Evolutionary conservation across 805 yeast genomes (phyloP), one percentile per base, ranked within the genome.

Genomic region (Candida dendrica): DNA sequence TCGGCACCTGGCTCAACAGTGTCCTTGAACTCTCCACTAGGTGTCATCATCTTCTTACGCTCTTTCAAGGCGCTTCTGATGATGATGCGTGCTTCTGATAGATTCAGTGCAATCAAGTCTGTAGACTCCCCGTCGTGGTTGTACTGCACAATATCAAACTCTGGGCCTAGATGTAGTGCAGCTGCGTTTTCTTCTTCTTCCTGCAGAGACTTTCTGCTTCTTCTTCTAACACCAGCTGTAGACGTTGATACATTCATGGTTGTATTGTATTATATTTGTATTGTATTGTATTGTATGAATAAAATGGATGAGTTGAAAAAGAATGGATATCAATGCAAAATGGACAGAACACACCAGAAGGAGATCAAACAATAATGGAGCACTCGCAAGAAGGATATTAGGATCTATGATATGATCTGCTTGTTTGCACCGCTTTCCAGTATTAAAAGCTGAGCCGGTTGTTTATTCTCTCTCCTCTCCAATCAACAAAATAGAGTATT

Each of bases 131-230:
- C 96, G 40, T 80, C 80, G 60, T 90, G 90, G 48, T 86, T 82
- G 31, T 81, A 65, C 60, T 90, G 97, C 29, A 75, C 77, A 40
- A 84, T 64, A 53, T 82, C 90, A 58, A 93, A 93, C 65, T 93
- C 98, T 22, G 95, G 91, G 9, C 98, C 98, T 43, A 93, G 74
- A 56, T 84, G 83, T 52, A 93, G 72, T 40, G 76, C 74, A 0
- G 96, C 79, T 0, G 98, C 95, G 56, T 93, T 95, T 58, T 91
- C 98, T 56, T 90, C 97, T 49, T 86, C 95, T 44, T 81, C 90
- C 35, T 52, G 55, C 35, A 78, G 72, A 44, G 79, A 81, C 44
- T 70, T 75, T 34, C 64, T 68, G 40, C 81, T 77, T 63, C 95
- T 77, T 67, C 95, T 80, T 59, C 88, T 77, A 36, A 84, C 85